Base-by-base conservation (phyloP, 2,329 filamentous ascomycete species). In the Aspergillus pseudoterreus region DNA sequence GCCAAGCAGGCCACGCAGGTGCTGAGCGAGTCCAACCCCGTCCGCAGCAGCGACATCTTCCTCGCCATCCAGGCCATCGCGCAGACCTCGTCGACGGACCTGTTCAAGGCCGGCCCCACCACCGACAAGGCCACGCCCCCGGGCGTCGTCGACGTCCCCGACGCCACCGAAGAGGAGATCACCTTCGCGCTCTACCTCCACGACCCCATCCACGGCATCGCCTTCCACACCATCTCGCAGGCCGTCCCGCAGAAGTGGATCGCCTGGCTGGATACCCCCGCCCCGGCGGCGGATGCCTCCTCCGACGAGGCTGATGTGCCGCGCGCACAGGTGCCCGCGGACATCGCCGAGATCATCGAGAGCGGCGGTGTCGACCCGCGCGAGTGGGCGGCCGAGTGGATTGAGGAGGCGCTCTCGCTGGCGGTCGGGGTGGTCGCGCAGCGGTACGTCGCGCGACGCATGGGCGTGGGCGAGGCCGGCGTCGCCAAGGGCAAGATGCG, bases 361-460 rank as follows among this genome's bases (percentile, higher is more conserved):
- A 77, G 73, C 47, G 84, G 84, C 14, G 84, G 83, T 9, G 90
- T 97, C 2, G 94, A 99, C 66, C 94, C 94, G 0, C 81, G 94
- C 52, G 94, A 99, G 71, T 99, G 94, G 94, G 89, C 96, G 35
- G 88, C 92, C 3, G 94, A 97, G 71, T 99, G 94, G 94, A 82
- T 99, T 43, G 92, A 97, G 74, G 92, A 97, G 74, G 76, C 85
- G 0, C 78, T 99, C 30, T 84, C 79, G 38, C 76, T 97, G 45
- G 82, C 85, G 3, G 82, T 95, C 0, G 92, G 94, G 15, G 78
- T 96, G 6, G 86, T 97, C 3, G 94, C 94, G 2, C 94, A 99
- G 79, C 81, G 92, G 57, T 99, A 99, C 68, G 94, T 99, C 17
- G 92, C 94, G 4, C 83, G 88, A 55, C 80, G 94, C 51, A 99